Evolutionary conservation across 2,329 filamentous ascomycete species (phyloP).

Genomic region (Fusarium stilboides): DNA sequence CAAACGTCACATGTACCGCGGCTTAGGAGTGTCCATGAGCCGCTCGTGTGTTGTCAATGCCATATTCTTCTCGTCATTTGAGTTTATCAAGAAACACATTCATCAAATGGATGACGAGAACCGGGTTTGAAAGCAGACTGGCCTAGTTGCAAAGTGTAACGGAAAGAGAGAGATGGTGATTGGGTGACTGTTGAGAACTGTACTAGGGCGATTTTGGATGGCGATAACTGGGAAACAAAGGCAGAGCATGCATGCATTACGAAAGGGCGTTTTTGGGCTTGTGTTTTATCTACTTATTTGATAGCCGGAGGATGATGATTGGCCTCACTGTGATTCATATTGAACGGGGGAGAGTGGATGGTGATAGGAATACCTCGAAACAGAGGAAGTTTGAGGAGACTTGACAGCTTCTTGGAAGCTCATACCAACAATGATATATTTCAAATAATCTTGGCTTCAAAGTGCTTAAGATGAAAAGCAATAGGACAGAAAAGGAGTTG

Average conservation of each 20-base stretch:
- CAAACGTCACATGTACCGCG: conserved; percentile 84
- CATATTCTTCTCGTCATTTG: conserved; percentile 91
- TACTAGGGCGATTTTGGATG: conserved; percentile 29
- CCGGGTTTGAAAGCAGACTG: conserved; percentile 19
- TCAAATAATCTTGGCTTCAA: background rate
- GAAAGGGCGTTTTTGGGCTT: conserved; percentile 47
- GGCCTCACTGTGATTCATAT: too few species aligned
- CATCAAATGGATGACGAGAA: conserved; percentile 66
- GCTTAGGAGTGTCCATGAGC: conserved; percentile 85
- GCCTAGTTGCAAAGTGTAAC: background rate
- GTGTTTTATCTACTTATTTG: conserved; percentile 19
- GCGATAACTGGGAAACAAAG: conserved; percentile 27
- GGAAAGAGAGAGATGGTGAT: background rate
- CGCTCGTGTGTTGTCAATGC: conserved; percentile 88
- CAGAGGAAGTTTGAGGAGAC: background rate
- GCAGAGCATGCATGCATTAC: conserved; percentile 46
- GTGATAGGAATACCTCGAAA: conserved; percentile 18
- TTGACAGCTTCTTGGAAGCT: background rate
- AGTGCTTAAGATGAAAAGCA: background rate
- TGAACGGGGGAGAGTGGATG: background rate
- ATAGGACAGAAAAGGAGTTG: background rate
- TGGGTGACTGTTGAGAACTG: conserved; percentile 13
- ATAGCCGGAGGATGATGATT: background rate
- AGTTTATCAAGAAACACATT: conserved; percentile 82
- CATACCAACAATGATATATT: background rate